Evolutionary conservation across 106 monocot species (phyloP).

Genomic region (Phalaenopsis aphrodite): DNA sequence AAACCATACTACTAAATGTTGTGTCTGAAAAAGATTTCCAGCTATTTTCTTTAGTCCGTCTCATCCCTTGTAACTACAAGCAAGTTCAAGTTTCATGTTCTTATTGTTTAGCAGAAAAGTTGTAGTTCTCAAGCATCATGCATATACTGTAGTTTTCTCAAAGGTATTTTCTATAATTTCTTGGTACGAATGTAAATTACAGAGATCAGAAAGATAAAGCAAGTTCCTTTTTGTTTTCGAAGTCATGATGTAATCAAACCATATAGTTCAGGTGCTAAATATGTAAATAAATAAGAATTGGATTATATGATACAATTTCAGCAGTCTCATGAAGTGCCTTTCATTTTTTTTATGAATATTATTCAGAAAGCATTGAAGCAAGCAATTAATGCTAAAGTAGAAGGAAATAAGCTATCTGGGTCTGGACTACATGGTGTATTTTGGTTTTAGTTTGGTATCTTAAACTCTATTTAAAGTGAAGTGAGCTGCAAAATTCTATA

Average conservation of each 20-base stretch:
- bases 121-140: constrained; percentile 2
- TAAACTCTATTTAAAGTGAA: no score
- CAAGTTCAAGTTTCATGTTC: no score
- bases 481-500: no score
- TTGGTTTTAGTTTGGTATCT: no score
- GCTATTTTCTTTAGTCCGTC: not conserved
- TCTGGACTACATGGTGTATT: constrained; percentile 37
- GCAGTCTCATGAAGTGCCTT: not conserved
- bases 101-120: not conserved
- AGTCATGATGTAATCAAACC: not conserved
- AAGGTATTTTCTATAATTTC: not conserved
- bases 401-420: constrained; percentile 66
- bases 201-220: not conserved
- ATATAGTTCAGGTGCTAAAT: not conserved
- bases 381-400: constrained; percentile 63
- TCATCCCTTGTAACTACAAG: not conserved
- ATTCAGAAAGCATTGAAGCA: constrained; percentile 48
- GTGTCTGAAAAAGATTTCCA: not conserved
- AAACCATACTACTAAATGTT: not conserved
- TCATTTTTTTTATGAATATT: not conserved
- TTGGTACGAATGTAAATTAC: no score
- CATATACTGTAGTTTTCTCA: not conserved
- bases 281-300: no score
- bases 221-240: not conserved
- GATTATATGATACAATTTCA: not conserved